Conservation (phyloP, 139 green algal species). For the Chlamydomonas incerta region DNA sequence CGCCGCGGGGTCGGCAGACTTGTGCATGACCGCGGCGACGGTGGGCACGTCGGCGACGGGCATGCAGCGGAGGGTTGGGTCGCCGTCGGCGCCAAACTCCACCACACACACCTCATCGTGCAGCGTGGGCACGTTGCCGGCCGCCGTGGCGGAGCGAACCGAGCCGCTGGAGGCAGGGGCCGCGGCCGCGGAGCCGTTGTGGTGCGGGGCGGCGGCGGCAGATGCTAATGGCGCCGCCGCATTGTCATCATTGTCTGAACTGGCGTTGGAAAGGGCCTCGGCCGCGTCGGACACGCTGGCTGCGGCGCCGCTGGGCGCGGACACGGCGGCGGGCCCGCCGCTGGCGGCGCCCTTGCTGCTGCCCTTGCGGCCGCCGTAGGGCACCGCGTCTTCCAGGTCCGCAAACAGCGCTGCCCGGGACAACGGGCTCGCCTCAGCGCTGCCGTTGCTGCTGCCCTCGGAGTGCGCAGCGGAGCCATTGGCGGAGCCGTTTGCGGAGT, state of each 20-base stretch:
- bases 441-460: neutral
- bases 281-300: too few relatives aligned
- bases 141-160: too few relatives aligned
- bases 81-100: conserved; percentile 8
- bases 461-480: neutral
- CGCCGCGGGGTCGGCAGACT: neutral
- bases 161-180: too few relatives aligned
- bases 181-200: neutral
- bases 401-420: conserved; percentile 10
- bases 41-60: conserved; percentile 4
- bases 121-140: too few relatives aligned
- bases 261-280: too few relatives aligned
- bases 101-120: conserved; percentile 33
- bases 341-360: too few relatives aligned
- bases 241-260: too few relatives aligned
- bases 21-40: conserved; percentile 34
- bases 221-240: too few relatives aligned
- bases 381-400: conserved; percentile 32
- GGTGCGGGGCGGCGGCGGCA: too few relatives aligned
- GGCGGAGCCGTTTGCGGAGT: too few relatives aligned
- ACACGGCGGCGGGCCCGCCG: too few relatives aligned
- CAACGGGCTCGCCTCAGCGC: neutral
- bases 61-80: conserved; percentile 22
- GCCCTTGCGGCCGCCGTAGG: conserved; percentile 2
- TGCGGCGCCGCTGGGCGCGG: too few relatives aligned